These are phyloP conservation scores for Grosmannia penicillata DNA, from an alignment of 2,329 filamentous ascomycete species.

Conservation along the genomic window DNA sequence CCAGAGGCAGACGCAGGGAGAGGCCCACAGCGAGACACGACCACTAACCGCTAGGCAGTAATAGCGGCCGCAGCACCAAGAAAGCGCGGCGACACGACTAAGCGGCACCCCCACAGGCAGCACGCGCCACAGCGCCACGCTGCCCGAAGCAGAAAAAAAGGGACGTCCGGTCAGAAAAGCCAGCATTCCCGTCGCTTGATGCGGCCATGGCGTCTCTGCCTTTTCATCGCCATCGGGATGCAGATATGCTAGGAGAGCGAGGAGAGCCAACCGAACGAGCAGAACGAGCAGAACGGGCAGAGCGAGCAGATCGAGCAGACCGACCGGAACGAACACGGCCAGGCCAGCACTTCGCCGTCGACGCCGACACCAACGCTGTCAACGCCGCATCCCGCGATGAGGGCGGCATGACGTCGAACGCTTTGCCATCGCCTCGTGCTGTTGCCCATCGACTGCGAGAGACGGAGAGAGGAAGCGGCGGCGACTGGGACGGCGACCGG, in stretches of 20 bases:
- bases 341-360: no score
- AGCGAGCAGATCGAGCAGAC: no score
- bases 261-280: slow-evolving; percentile 24
- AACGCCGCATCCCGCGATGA: slow-evolving; percentile 11
- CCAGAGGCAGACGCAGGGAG: no score
- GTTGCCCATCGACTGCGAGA: slow-evolving; percentile 14
- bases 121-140: no score
- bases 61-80: no score
- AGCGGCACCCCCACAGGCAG: no score
- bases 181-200: slow-evolving; percentile 6
- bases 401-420: slow-evolving; percentile 20
- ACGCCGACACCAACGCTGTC: slow-evolving; percentile 13
- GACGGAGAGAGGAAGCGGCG: slow-evolving; percentile 7
- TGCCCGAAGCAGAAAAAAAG: slow-evolving; percentile 2
- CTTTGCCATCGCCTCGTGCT: slow-evolving; percentile 14
- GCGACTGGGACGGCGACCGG: slow-evolving; percentile 4
- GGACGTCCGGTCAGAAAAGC: background rate
- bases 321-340: no score
- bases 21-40: no score
- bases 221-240: slow-evolving; percentile 19
- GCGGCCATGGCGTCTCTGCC: slow-evolving; percentile 13
- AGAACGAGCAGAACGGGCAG: slow-evolving; percentile 9
- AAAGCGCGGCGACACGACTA: no score
- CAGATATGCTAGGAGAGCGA: slow-evolving; percentile 26
- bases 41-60: no score